Evolutionary conservation across 352 stramenopile species (phyloP).

Genomic region (Pythium sp.): DNA sequence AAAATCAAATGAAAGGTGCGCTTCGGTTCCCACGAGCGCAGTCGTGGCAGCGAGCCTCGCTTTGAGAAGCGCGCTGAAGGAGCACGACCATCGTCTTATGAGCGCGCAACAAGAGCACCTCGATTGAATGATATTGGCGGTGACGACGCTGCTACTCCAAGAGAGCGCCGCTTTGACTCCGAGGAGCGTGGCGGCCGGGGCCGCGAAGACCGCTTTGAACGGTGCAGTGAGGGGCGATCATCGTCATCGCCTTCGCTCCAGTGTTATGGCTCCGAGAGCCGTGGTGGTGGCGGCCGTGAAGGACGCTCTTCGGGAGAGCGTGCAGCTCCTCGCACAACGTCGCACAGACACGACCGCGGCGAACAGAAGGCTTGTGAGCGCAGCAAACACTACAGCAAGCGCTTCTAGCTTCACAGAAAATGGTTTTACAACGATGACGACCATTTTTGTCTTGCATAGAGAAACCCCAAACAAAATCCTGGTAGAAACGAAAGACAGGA

Average conservation of each 20-base stretch:
- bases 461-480: not conserved
- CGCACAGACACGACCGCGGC: conserved; percentile 16
- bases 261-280: conserved; percentile 4
- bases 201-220: conserved; percentile 8
- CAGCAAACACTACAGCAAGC: conserved; percentile 16
- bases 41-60: not conserved
- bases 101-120: conserved; percentile 3
- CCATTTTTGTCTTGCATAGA: not conserved
- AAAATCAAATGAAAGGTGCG: no score
- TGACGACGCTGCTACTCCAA: not conserved
- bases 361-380: conserved; percentile 17
- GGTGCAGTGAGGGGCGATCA: not conserved
- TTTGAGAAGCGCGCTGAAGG: conserved; percentile 9
- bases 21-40: conserved; percentile 1
- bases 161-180: conserved; percentile 1
- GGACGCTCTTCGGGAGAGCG: conserved; percentile 3
- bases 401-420: conserved; percentile 10
- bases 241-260: conserved; percentile 1
- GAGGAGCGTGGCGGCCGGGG: conserved; percentile 1
- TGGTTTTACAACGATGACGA: not conserved
- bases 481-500: not conserved
- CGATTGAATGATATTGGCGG: not conserved
- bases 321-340: conserved; percentile 4
- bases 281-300: not conserved
- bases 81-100: not conserved